Percentiles rank a stretch among this genome's conserved stretches.
Conservation (phyloP, 75 land plant species). For the Azolla pinnata region DNA sequence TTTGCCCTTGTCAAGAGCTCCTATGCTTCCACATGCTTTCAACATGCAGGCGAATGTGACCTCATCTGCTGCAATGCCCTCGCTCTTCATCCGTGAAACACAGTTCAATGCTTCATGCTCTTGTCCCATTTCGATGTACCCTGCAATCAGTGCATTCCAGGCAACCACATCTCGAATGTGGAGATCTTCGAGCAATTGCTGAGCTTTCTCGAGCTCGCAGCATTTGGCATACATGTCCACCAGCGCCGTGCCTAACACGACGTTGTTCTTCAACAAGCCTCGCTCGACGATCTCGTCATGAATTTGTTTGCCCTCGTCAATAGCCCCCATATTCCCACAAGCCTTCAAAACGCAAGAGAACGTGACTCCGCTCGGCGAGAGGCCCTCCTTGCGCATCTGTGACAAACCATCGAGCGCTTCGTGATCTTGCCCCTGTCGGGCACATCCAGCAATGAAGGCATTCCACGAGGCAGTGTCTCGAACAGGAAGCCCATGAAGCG, state of each 20-base stretch:
- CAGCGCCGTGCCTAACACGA: not conserved
- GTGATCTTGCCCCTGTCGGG: no score
- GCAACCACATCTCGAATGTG: not conserved
- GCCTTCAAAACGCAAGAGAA: not conserved
- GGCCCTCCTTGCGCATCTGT: not conserved
- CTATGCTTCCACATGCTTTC: constrained; percentile 1
- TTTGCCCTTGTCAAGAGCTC: constrained; percentile 1
- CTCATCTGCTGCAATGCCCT: not conserved
- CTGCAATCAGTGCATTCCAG: constrained; percentile 3
- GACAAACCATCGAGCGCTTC: not conserved
- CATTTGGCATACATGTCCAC: constrained; percentile 2
- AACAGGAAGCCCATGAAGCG: no score
- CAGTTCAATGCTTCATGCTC: constrained; percentile 4
- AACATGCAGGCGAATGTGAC: not conserved
- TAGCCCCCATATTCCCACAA: not conserved
- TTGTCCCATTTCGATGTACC: not conserved
- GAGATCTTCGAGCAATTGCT: constrained; percentile 3
- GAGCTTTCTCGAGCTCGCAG: not conserved
- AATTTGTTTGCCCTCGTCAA: not conserved
- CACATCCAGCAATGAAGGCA: no score
- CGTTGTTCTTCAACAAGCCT: not conserved
- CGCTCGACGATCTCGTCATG: not conserved
- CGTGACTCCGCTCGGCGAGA: not conserved
- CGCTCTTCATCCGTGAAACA: not conserved
- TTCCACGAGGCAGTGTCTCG: no score